Percentiles rank a stretch among this genome's conserved stretches.
Evolutionary conservation across 2,329 filamentous ascomycete genomes (phyloP).

Genomic region (Escovopsis sp.): DNA sequence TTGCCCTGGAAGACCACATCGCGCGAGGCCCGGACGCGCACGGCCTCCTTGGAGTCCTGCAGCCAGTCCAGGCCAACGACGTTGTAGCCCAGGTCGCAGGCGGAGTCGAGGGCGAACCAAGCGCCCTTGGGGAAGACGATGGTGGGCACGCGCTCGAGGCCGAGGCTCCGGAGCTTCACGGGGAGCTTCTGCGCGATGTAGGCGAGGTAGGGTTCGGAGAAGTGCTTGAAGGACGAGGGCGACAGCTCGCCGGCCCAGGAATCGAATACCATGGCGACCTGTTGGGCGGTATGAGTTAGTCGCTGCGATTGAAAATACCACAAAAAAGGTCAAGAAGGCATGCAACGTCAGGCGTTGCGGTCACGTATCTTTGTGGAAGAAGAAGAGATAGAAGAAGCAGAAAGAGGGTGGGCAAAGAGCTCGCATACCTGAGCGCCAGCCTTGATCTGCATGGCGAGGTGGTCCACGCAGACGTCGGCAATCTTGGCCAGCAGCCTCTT

Average conservation of each 20-base stretch:
- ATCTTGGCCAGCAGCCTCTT: conserved; percentile 82
- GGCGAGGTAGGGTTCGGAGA: conserved; percentile 72
- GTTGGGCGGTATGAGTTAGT: no score
- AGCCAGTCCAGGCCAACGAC: conserved; percentile 93
- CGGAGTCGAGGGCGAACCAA: conserved; percentile 81
- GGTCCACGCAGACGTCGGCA: conserved; percentile 84
- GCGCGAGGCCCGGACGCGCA: conserved; percentile 62
- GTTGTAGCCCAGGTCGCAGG: conserved; percentile 81
- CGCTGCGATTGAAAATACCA: no score
- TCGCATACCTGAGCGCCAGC: conserved; percentile 68
- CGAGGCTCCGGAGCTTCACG: conserved; percentile 54
- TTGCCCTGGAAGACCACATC: conserved; percentile 78
- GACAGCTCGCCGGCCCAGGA: conserved; percentile 95
- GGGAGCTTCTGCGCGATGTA: conserved; percentile 76
- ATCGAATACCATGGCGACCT: conserved; percentile 92
- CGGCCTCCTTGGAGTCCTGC: conserved; percentile 73
- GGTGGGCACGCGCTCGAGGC: conserved; percentile 76
- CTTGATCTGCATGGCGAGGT: conserved; percentile 79
- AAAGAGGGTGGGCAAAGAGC: no score
- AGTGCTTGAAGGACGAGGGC: conserved; percentile 66
- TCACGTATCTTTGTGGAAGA: no score
- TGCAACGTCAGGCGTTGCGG: no score
- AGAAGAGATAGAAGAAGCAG: no score
- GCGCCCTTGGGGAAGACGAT: conserved; percentile 96
- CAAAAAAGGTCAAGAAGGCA: no score